Conservation (phyloP, 2,329 filamentous ascomycete genomes). For the Claviceps purpurea region DNA sequence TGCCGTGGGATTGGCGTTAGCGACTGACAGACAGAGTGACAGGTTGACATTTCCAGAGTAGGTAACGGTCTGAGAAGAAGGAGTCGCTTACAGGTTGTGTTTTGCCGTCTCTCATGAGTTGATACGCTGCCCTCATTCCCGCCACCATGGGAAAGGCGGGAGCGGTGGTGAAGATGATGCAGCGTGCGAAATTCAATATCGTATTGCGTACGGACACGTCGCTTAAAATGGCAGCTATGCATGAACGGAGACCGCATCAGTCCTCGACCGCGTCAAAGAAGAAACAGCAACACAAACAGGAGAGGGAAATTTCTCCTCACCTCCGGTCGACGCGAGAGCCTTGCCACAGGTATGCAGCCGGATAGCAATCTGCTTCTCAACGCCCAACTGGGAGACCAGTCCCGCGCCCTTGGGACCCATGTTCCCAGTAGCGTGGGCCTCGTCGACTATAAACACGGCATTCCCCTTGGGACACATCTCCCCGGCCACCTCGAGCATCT, state of each 20-base stretch:
- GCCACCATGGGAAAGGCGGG: conserved; percentile 12
- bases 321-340: conserved; percentile 28
- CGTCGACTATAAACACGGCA: conserved; percentile 40
- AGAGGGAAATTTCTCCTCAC: conserved; percentile 5
- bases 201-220: conserved; percentile 8
- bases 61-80: conserved; percentile 1
- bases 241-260: not conserved
- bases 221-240: conserved; percentile 10
- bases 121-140: conserved; percentile 9
- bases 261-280: not conserved
- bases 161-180: conserved; percentile 10
- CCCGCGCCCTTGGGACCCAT: conserved; percentile 35
- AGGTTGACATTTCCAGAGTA: not conserved
- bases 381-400: conserved; percentile 32
- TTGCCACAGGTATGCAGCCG: conserved; percentile 40
- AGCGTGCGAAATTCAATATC: conserved; percentile 11
- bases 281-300: not conserved
- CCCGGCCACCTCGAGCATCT: conserved; percentile 20
- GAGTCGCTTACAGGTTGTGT: conserved; percentile 5
- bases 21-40: not conserved
- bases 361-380: conserved; percentile 36
- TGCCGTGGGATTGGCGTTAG: not conserved
- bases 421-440: conserved; percentile 30
- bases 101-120: conserved; percentile 7
- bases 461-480: conserved; percentile 21